Base-by-base conservation (phyloP, 495 filamentous ascomycete species). In the Penicillium coprophilum region DNA sequence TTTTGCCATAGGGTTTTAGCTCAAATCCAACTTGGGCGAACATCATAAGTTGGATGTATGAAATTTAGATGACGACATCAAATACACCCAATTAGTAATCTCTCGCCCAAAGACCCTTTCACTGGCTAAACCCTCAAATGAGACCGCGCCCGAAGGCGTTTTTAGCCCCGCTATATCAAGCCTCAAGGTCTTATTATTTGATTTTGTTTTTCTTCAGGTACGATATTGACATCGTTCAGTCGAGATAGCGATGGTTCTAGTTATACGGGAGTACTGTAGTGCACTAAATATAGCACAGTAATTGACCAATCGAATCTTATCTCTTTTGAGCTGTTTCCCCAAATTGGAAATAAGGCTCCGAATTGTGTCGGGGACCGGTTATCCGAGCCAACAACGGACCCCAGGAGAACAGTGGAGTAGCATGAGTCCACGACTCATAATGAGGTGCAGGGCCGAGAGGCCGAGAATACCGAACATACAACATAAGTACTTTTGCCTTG, bases 1-100 rank as follows among this genome's bases (percentile, higher is more conserved):
- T 69, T 45, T 49, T 75, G 39, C 67, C 72, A 5, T 51, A 7
- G 12, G 23, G n/a, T n/a, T 45, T 27, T 45, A 45, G 43, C 7
- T 38, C 2, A 38, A n/a, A 38, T 17, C 34, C 8, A 38, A 24
- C 15, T 17, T 46, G 21, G 28, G 15, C n/a, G 23, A 28, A 28
- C 15, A 46, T 28, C 23, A 28, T 11, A 8, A 46, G 13, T 28
- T 17, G 43, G 15, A 12, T n/a, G 28, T 28, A 27, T 27, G 23
- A 11, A 38, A 46, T 28, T 13, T 24, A 44, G 17, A 50, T 38
- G 20, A 38, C 31, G 24, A 31, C 44, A 46, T 0, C 24, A 27
- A 27, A 24, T 5, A 5, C 2, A 5, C n/a, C n/a, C n/a, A n/a
- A n/a, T n/a, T n/a, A n/a, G 5, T 5, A 24, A 24, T 24, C 2